These are phyloP conservation scores for Mikania micrantha DNA, from an alignment of 129 eudicot species.

Conservation along the genomic window DNA sequence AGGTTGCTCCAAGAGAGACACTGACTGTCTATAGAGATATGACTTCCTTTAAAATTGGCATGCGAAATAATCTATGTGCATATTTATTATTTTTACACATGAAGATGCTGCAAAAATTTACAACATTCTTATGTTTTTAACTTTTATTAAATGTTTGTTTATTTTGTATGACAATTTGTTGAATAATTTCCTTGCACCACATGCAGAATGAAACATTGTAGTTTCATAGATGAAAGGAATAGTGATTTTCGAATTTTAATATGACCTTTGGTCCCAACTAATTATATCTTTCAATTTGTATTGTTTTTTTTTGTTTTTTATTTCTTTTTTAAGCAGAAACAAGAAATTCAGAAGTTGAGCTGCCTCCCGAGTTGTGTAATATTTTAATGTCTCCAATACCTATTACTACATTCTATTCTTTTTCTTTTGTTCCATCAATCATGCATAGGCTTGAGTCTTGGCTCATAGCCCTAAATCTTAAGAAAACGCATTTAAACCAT, in stretches of 20 bases:
- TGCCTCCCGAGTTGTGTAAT: slow-evolving; percentile 79
- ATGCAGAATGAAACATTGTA: not conserved
- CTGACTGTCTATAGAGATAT: no score
- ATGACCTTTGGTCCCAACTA: not conserved
- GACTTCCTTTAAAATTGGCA: no score
- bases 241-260: not conserved
- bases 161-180: not conserved
- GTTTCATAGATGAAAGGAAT: not conserved
- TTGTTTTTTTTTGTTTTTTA: slow-evolving; percentile 5
- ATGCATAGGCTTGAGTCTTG: slow-evolving; percentile 85
- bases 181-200: not conserved
- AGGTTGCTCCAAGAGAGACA: no score
- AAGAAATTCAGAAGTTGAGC: slow-evolving; percentile 46
- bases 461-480: slow-evolving; percentile 59
- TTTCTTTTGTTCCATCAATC: slow-evolving; percentile 62
- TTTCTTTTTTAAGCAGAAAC: slow-evolving; percentile 31
- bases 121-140: not conserved
- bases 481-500: slow-evolving; percentile 39
- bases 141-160: not conserved
- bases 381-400: slow-evolving; percentile 76
- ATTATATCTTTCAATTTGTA: not conserved
- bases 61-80: no score
- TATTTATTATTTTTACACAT: no score
- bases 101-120: no score
- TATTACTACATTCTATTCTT: slow-evolving; percentile 49